A percentile compares a stretch with the other conserved stretches of the same genome.
phyloP scores from a whole-genome alignment of 1,284 basidiomycete species.

The Singerocomus rubriflavus region DNA sequence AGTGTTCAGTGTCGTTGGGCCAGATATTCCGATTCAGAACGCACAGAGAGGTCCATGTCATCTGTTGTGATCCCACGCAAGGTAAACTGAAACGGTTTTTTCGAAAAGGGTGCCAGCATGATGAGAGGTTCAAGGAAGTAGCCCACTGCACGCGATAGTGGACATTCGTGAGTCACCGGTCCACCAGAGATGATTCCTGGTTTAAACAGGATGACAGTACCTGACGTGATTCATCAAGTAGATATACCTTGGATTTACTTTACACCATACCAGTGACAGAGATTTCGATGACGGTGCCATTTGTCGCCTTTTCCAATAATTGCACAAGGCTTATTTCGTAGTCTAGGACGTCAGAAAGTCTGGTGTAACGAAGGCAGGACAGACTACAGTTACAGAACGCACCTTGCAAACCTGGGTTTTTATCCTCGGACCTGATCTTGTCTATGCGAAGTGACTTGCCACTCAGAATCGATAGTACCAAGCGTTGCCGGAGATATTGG shows the following conservation, averaged over 20 bases:
- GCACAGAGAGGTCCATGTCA: constrained; percentile 82
- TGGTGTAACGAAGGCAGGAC: neutral
- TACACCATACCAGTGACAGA: constrained; percentile 79
- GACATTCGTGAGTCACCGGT: constrained; percentile 80
- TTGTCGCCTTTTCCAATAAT: constrained; percentile 89
- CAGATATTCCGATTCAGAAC: constrained; percentile 23
- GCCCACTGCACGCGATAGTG: constrained; percentile 82
- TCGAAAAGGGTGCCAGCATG: constrained; percentile 91
- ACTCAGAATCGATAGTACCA: constrained; percentile 86
- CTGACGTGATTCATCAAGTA: constrained; percentile 38
- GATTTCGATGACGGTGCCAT: constrained; percentile 95
- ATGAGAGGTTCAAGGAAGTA: constrained; percentile 93
- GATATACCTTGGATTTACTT: neutral
- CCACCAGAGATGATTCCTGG: constrained; percentile 93
- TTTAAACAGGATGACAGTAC: constrained; percentile 87
- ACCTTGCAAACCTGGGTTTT: constrained; percentile 92
- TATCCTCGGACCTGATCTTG: constrained; percentile 87
- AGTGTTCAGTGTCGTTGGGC: constrained; percentile 5
- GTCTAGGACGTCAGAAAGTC: constrained; percentile 46
- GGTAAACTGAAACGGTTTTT: constrained; percentile 81
- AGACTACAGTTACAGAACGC: constrained; percentile 11
- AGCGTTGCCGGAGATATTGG: constrained; percentile 78
- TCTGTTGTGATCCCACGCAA: constrained; percentile 91
- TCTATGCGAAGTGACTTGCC: constrained; percentile 87
- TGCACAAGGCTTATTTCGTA: constrained; percentile 92